Evolutionary conservation across 805 yeast genomes (phyloP), one percentile per base, ranked within the genome.

Genomic region (Wickerhamomyces chambardii): DNA sequence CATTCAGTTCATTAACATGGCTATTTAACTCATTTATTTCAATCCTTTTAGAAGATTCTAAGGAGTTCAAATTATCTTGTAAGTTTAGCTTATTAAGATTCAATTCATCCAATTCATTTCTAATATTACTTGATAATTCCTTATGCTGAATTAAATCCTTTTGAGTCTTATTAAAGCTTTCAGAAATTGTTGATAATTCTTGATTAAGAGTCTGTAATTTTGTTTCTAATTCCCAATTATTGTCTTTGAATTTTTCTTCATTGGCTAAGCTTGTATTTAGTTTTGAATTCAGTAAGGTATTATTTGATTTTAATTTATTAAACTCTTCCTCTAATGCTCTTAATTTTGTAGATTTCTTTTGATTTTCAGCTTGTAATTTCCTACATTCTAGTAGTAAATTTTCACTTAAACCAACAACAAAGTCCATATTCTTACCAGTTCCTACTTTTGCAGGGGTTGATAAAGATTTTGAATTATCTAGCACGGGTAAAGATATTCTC

Each of bases 331-430:
- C 56, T n/a, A 63, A 45, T 3, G 62, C 45, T 40, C 62, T 63
- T 41, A 76, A 46, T 42, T 63, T 64, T 15, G 53, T 42, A 39
- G 68, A 67, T 42, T 67, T 62, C 42, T 57, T 59, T 35, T 66
- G 66, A 50, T 73, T 77, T 39, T 80, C 85, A 18, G 82, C 78
- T 36, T 75, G 79, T 37, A 83, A 62, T 41, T 80, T 67, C 44
- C 89, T 70, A 47, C 87, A 81, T 53, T 84, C 86, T 30, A 70
- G 60, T 15, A 83, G 64, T 42, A 83, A 59, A 38, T 79, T 80
- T 46, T 83, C 90, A 57, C 85, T 78, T 37, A 83, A 56, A 4
- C 83, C 85, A 38, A 81, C 81, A 14, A 81, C 76, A 50, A 82
- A 82, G 49, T 75, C 74, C 63, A 80, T 74, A 40, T 81, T 84